Base-by-base conservation (phyloP, 441 rosid genomes). In the Omphalea diandra region DNA sequence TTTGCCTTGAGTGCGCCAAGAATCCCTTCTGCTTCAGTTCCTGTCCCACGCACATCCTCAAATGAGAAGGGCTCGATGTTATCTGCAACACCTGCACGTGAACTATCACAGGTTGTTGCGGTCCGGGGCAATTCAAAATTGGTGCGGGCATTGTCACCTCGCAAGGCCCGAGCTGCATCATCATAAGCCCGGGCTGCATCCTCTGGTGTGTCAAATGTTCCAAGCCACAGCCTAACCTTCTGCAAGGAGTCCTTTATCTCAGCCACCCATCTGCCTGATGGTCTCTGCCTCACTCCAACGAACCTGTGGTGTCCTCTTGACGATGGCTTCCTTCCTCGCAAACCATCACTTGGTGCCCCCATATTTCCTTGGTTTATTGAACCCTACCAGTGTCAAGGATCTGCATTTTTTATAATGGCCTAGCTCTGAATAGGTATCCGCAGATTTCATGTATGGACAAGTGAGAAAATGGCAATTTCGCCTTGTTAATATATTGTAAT, bases 251-350 rank as follows among this genome's bases (percentile, higher is more conserved):
- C 86, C 75, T 82, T 87, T 68, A 87, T 87, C 83, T 87, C 91
- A 0, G 88, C 88, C n/a, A 84, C 91, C 91, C 87, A 87, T 69
- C 89, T 71, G 54, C 86, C 88, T 0, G 91, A 87, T 4, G 89
- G 86, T 59, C 91, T 78, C 68, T 85, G 89, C 69, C 89, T 66
- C 14, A 85, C 88, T 15, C 92, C 92, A 0, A 85, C 85, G 59
- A 87, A 82, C 33, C 81, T 70, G 33, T 73, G 83, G 82, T 83
- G 89, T 32, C 88, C 88, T 60, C 88, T 78, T 5, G 84, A 69
- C 3, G 84, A 81, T 29, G 86, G 65, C 72, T 81, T 87, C 74
- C 35, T 81, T 18, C 79, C 76, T 22, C 82, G 54, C 18, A 54
- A 26, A 20, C 61, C 67, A 7, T 22, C 59, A 24, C 29, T 26